These are phyloP conservation scores for Penicillium sp. DNA, from an alignment of 2,329 filamentous ascomycete species.

Conservation along the genomic window DNA sequence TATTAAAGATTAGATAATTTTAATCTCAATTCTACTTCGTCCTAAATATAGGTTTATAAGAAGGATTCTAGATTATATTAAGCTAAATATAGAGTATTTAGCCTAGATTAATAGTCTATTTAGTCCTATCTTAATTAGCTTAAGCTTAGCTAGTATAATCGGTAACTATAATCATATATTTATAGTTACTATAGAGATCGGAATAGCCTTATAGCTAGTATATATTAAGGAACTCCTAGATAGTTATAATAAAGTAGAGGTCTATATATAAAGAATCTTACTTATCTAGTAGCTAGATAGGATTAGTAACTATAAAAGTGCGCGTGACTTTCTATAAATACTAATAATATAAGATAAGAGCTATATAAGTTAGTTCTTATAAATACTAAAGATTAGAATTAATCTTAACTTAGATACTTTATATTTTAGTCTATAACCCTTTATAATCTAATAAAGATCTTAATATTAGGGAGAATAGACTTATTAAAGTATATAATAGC, in stretches of 20 bases:
- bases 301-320: constrained; percentile 17
- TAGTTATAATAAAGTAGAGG: constrained; percentile 21
- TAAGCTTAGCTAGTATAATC: neutral
- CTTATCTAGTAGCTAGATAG: constrained; percentile 32
- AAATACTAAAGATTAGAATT: neutral
- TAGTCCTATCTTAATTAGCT: constrained; percentile 2
- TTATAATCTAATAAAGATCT: constrained; percentile 1
- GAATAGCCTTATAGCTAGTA: constrained; percentile 34
- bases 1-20: neutral
- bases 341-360: constrained; percentile 21
- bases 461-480: constrained; percentile 17
- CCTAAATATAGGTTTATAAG: constrained; percentile 9
- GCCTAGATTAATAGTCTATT: constrained; percentile 14
- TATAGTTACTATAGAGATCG: constrained; percentile 37
- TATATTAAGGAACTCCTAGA: constrained; percentile 39
- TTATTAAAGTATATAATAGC: constrained; percentile 19
- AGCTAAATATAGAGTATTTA: constrained; percentile 2
- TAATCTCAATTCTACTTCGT: constrained; percentile 10
- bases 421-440: constrained; percentile 14
- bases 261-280: constrained; percentile 24
- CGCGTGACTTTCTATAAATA: constrained; percentile 19
- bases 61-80: constrained; percentile 3
- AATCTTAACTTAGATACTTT: constrained; percentile 12
- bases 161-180: constrained; percentile 32
- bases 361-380: constrained; percentile 13